Evolutionary conservation across 1,139 yeast genomes (phyloP), one percentile per base, ranked within the genome.

Genomic region (Casaregolazyma suthepensis): DNA sequence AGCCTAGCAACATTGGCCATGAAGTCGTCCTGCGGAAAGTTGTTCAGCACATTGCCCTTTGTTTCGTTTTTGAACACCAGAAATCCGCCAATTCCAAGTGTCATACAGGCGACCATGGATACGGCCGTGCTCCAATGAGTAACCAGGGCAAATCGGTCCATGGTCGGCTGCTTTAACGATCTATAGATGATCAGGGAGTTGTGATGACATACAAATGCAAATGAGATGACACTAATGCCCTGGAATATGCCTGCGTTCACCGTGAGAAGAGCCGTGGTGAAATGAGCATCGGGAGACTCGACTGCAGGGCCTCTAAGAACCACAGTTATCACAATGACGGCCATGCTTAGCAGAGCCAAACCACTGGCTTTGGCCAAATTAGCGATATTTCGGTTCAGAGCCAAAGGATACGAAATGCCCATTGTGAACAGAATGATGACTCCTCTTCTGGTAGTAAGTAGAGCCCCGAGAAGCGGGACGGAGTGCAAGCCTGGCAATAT

Each of bases 121-220:
- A 90, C 81, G 6, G 81, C 76, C 54, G 96, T 88, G 7, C 95
- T 87, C 59, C 87, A 78, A 65, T 91, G 98, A 0, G 96, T 90
- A 40, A 91, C 79, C 44, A 73, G 76, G 47, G 86, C 77, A 66
- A 91, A 91, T 58, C 91, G 76, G 57, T 81, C 83, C 63, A 88
- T 68, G 1, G 95, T 83, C 3, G 96, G 93, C 35, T 80, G 80
- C 59, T 78, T 79, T 64, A 91, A 77, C 0, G 96, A 88, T 64
- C 88, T 89, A 71, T 85, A 91, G 46, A 91, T 91, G 63, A 90
- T 85, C 45, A 91, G 81, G 0, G 97, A 88, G 66, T 91, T 91
- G 68, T 91, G 98, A 65, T 91, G 98, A 66, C 98, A 91, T 2
- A 91, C 98, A 62, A 91, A 78, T 5, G 98, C 95, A 73, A 91